phyloP scores from a whole-genome alignment of 768 basidiomycete species.

The Rhizopogon vinicolor region DNA sequence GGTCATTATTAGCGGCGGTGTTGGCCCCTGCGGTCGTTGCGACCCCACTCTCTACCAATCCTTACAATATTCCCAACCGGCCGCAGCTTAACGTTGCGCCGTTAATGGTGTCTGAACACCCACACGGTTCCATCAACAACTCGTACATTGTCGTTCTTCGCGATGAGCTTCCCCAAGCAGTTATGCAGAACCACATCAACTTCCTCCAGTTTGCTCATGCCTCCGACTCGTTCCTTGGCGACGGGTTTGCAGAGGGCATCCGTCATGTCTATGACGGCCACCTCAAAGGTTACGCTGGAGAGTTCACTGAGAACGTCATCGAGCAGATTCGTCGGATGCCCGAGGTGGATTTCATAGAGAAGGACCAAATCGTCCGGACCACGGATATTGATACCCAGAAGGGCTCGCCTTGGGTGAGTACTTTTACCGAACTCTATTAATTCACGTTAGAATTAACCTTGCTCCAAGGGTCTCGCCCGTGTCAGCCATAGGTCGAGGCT shows the following conservation, averaged over 20 bases:
- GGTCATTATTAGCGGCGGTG: constrained; percentile 34
- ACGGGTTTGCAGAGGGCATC: constrained; percentile 45
- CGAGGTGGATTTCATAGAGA: constrained; percentile 90
- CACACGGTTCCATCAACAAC: constrained; percentile 75
- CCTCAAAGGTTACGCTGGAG: constrained; percentile 77
- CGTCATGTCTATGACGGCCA: constrained; percentile 75
- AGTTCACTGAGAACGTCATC: constrained; percentile 65
- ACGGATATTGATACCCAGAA: constrained; percentile 45
- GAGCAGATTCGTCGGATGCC: constrained; percentile 76
- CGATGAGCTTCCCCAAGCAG: constrained; percentile 50
- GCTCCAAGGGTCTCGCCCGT: constrained; percentile 82
- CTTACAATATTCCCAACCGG: constrained; percentile 29
- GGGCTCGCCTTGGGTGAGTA: constrained; percentile 81
- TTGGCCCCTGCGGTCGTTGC: constrained; percentile 31
- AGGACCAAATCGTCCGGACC: constrained; percentile 88
- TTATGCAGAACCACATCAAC: constrained; percentile 74
- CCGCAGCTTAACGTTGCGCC: constrained; percentile 56
- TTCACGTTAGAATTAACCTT: constrained; percentile 9
- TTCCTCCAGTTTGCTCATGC: constrained; percentile 66
- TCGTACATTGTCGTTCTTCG: constrained; percentile 95
- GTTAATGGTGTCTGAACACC: constrained; percentile 51
- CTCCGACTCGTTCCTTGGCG: constrained; percentile 44
- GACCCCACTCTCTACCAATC: constrained; percentile 41
- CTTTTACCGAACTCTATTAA: neutral
- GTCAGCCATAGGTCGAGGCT: constrained; percentile 84